Conservation (phyloP, 164 flowering plant species). For the Annona squamosa region DNA sequence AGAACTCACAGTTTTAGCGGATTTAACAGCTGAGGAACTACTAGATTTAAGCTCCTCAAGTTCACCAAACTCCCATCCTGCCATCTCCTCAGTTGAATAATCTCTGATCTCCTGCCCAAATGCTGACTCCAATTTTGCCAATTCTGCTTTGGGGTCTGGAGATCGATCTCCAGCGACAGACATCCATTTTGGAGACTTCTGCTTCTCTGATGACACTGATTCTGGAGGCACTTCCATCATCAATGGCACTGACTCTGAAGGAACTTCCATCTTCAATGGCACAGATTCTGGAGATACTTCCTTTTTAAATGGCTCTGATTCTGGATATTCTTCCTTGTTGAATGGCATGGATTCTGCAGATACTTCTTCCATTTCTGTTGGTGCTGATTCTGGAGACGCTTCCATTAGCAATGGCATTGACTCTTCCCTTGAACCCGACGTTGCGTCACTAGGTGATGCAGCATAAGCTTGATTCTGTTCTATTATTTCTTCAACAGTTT, state of each 20-base stretch:
- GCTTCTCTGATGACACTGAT: not conserved
- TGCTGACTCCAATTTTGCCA: conserved; percentile 88
- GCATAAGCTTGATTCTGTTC: conserved; percentile 20
- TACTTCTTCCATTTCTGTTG: not conserved
- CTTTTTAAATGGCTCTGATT: conserved; percentile 3
- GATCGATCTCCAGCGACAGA: conserved; percentile 26
- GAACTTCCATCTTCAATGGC: not conserved
- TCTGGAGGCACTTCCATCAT: not conserved
- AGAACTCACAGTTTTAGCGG: conserved; percentile 6
- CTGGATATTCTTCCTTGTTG: not conserved
- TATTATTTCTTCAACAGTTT: conserved; percentile 20
- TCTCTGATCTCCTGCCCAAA: conserved; percentile 63
- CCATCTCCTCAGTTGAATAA: conserved; percentile 71
- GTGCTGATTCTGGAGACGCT: too few relatives aligned
- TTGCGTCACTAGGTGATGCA: conserved; percentile 3
- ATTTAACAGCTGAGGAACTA: conserved; percentile 34
- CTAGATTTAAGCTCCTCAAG: conserved; percentile 61
- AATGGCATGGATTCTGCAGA: not conserved
- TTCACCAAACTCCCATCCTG: conserved; percentile 95
- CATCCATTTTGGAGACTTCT: conserved; percentile 9
- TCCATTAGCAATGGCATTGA: not conserved
- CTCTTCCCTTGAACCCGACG: conserved; percentile 1
- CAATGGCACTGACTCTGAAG: not conserved
- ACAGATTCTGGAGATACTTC: not conserved
- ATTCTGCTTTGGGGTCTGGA: conserved; percentile 68